These are phyloP conservation scores for Boletus reticuloceps DNA, from an alignment of 768 basidiomycete species.

Conservation along the genomic window DNA sequence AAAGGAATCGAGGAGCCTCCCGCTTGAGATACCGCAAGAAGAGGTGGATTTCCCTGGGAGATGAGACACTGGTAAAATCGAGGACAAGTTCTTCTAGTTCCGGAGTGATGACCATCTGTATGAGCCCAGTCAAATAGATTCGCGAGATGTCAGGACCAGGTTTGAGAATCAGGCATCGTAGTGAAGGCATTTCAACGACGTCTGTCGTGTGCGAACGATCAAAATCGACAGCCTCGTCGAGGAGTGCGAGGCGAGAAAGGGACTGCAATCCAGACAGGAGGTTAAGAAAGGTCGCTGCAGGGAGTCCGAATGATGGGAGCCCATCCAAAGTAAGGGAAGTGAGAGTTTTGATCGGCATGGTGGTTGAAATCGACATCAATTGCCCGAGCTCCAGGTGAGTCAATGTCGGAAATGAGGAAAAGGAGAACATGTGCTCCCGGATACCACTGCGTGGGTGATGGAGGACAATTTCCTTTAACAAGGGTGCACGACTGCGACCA, in stretches of 20 bases:
- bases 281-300: conserved; percentile 18
- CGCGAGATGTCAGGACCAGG: conserved; percentile 30
- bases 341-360: conserved; percentile 16
- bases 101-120: conserved; percentile 25
- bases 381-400: conserved; percentile 22
- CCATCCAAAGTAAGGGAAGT: conserved; percentile 26
- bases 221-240: conserved; percentile 30
- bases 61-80: conserved; percentile 24
- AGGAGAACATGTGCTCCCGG: conserved; percentile 11
- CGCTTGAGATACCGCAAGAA: conserved; percentile 29
- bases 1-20: conserved; percentile 24
- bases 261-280: conserved; percentile 21
- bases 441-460: conserved; percentile 18
- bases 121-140: conserved; percentile 22
- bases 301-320: conserved; percentile 20
- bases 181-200: conserved; percentile 16
- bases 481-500: conserved; percentile 19
- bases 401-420: conserved; percentile 22
- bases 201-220: conserved; percentile 8
- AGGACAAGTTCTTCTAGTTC: conserved; percentile 22
- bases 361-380: conserved; percentile 14
- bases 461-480: conserved; percentile 25
- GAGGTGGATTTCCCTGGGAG: conserved; percentile 28
- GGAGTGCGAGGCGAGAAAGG: conserved; percentile 23
- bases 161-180: conserved; percentile 19